These are phyloP conservation scores for Saccharomycopsis amapae DNA, from an alignment of 805 yeast genomes.

Conservation along the genomic window DNA sequence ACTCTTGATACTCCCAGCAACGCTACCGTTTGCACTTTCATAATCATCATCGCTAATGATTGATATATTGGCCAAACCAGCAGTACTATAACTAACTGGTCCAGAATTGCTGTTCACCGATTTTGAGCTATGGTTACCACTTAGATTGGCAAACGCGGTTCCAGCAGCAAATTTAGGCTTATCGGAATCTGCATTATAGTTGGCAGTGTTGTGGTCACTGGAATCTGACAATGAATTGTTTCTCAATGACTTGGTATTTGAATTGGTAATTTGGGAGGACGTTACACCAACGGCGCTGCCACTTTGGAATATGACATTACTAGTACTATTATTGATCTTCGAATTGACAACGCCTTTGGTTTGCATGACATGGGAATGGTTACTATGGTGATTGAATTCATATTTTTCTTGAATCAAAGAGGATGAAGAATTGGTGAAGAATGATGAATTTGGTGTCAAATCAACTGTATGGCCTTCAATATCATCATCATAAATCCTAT, in stretches of 20 bases:
- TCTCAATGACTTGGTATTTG: neutral
- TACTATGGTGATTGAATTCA: too few relatives aligned
- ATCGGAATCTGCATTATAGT: too few relatives aligned
- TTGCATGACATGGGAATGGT: too few relatives aligned
- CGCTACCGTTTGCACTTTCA: neutral
- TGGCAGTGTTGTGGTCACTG: too few relatives aligned
- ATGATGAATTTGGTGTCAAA: conserved; percentile 2
- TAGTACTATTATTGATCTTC: neutral
- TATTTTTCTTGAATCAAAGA: conserved; percentile 1
- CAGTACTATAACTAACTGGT: neutral
- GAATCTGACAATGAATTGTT: too few relatives aligned
- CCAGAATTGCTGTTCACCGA: too few relatives aligned
- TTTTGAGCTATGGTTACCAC: too few relatives aligned
- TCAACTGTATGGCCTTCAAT: neutral
- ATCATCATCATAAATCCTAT: neutral
- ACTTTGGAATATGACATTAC: too few relatives aligned
- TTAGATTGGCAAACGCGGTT: neutral
- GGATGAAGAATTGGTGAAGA: conserved; percentile 5
- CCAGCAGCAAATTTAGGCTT: neutral
- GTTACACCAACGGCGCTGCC: too few relatives aligned
- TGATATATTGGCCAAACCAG: too few relatives aligned
- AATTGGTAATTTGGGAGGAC: neutral
- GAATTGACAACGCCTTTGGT: neutral
- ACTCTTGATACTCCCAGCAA: neutral
- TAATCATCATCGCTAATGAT: too few relatives aligned